These are phyloP conservation scores for Nitzschia sp. DNA, from an alignment of 108 stramenopile species.

Conservation along the genomic window DNA sequence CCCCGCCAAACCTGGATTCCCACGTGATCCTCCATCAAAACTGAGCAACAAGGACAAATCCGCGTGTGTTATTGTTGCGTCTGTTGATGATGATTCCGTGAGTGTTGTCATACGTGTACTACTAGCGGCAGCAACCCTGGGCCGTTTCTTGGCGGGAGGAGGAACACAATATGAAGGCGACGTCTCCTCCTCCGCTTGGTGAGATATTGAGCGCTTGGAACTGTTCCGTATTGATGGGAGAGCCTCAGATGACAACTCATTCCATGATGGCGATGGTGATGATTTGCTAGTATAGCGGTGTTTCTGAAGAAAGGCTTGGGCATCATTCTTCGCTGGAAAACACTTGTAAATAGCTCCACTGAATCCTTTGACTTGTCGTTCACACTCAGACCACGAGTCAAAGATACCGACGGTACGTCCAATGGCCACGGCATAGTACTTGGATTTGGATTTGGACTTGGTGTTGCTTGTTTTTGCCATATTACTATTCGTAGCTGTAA, in stretches of 20 bases:
- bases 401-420: constrained; percentile 71
- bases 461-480: too few species aligned
- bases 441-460: constrained; percentile 50
- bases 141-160: neutral
- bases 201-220: too few species aligned
- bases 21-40: constrained; percentile 85
- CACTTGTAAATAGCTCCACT: constrained; percentile 61
- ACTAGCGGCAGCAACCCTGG: neutral
- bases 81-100: constrained; percentile 1
- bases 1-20: constrained; percentile 87
- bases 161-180: too few species aligned
- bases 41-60: constrained; percentile 36
- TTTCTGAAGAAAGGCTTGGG: constrained; percentile 41
- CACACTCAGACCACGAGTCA: constrained; percentile 69
- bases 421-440: constrained; percentile 76
- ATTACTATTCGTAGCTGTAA: too few species aligned
- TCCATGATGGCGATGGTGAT: too few species aligned
- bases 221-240: too few species aligned
- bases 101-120: neutral
- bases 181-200: too few species aligned
- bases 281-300: neutral
- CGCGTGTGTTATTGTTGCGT: neutral
- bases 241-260: too few species aligned
- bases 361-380: constrained; percentile 70
- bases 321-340: constrained; percentile 54